Evolutionary conservation across 129 eudicot species (phyloP).

Genomic region (Flaveria trinervia): DNA sequence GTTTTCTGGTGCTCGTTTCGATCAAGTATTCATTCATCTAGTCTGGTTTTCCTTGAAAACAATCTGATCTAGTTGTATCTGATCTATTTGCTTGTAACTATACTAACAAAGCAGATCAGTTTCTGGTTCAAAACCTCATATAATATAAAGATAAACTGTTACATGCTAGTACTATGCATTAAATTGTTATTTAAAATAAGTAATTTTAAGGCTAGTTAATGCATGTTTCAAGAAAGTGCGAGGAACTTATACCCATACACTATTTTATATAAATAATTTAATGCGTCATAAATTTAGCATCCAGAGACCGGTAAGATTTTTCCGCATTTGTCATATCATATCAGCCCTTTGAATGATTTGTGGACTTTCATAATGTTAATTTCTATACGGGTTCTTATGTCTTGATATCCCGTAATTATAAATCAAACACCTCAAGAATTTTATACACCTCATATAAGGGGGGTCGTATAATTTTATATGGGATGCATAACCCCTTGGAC

Average conservation of each 20-base stretch:
- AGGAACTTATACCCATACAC: constrained; percentile 6
- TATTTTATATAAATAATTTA: background rate
- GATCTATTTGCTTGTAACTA: too few species aligned
- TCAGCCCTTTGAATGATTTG: background rate
- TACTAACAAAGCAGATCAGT: too few species aligned
- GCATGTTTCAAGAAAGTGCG: constrained; percentile 18
- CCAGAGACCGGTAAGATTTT: background rate
- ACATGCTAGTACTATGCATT: background rate
- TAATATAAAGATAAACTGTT: background rate
- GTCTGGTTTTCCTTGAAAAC: too few species aligned
- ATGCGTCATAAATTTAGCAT: constrained; percentile 12
- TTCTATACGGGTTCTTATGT: too few species aligned
- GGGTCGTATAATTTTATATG: too few species aligned
- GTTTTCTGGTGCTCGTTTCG: too few species aligned
- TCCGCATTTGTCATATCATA: background rate
- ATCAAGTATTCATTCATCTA: too few species aligned
- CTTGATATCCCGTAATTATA: too few species aligned
- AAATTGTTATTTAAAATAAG: background rate
- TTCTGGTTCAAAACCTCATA: background rate
- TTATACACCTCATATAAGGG: too few species aligned
- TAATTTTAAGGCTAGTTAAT: background rate
- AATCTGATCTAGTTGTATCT: too few species aligned
- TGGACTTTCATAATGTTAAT: background rate
- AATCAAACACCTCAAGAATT: too few species aligned
- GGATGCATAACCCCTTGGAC: too few species aligned